Evolutionary conservation across 1,139 yeast genomes (phyloP), one percentile per base, ranked within the genome.

Genomic region (Candida sanyaensis): DNA sequence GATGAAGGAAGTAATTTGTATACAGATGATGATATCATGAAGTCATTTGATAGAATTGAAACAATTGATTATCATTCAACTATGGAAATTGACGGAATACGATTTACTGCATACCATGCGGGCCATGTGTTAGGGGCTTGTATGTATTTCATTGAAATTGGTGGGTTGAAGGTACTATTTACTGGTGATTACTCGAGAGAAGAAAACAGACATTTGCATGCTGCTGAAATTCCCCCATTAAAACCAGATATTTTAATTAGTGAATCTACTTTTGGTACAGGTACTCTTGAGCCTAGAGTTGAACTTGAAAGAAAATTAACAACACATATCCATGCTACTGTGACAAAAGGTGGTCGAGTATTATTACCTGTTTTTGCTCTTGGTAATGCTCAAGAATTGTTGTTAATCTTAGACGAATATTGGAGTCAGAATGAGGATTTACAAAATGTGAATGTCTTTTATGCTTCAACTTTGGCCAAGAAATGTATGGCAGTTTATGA

Each of bases 101-200:
- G 96, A 61, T 93, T 93, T 70, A 95, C 99, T 1, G 99, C 99
- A 4, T 95, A 87, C 65, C 99, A 93, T 69, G 99, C 99, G 4
- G 99, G 99, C 12, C 99, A 93, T 76, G 99, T 93, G 17, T 75
- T 93, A 44, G 99, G 99, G 45, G 98, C 99, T 11, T 97, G 99
- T 33, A 93, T 93, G 98, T 93, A 86, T 64, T 85, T 93, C 56
- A 81, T 93, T 43, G 99, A 93, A 65, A 87, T 95, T 59, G 97
- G 97, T 7, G 98, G 98, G 0, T 73, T 93, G 52, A 88, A 90
- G 57, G 78, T 91, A 1, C 68, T 95, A 46, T 93, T 92, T 64
- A 93, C 99, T 0, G 99, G 99, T 45, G 99, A 93, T 65, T 93
- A 89, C 61, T 91, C 98, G 3, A 77, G 99, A 57, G 99, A 92